A percentile compares a stretch with the other conserved stretches of the same genome.
phyloP scores from a whole-genome alignment of 768 basidiomycete genomes.

The Naematelia aurantialba region DNA sequence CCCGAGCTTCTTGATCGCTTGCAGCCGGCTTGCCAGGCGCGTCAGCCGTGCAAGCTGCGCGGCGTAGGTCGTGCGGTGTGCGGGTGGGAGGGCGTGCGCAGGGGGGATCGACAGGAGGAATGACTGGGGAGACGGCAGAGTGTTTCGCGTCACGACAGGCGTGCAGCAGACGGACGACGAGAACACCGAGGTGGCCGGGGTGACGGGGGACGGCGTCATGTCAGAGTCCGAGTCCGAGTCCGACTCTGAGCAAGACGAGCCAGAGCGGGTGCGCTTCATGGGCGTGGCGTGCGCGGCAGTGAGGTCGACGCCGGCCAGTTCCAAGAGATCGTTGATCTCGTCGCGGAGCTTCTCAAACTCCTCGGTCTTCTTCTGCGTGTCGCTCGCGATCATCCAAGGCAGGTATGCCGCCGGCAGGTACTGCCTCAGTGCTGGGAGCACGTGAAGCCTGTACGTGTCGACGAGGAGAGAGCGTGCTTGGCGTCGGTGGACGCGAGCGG shows the following conservation, averaged over 20 bases:
- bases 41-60: slow-evolving; percentile 35
- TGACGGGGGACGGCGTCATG: slow-evolving; percentile 14
- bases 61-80: slow-evolving; percentile 37
- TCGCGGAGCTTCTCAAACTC: slow-evolving; percentile 33
- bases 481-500: slow-evolving; percentile 45
- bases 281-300: slow-evolving; percentile 9
- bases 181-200: slow-evolving; percentile 39
- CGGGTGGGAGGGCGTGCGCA: slow-evolving; percentile 32
- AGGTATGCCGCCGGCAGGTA: slow-evolving; percentile 42
- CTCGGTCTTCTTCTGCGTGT: slow-evolving; percentile 18
- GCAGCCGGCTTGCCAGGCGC: slow-evolving; percentile 30
- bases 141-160: slow-evolving; percentile 3
- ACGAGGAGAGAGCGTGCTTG: slow-evolving; percentile 49
- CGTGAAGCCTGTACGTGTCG: slow-evolving; percentile 48
- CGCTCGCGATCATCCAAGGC: slow-evolving; percentile 36
- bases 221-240: slow-evolving; percentile 22
- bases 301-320: slow-evolving; percentile 15
- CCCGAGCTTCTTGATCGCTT: slow-evolving; percentile 36
- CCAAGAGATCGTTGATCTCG: slow-evolving; percentile 37
- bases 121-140: slow-evolving; percentile 13
- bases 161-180: slow-evolving; percentile 23
- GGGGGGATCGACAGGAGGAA: slow-evolving; percentile 40
- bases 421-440: slow-evolving; percentile 46
- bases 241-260: slow-evolving; percentile 15
- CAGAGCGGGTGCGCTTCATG: slow-evolving; percentile 17